phyloP scores from a whole-genome alignment of 1,284 basidiomycete species.

The Bjerkandera adusta region DNA sequence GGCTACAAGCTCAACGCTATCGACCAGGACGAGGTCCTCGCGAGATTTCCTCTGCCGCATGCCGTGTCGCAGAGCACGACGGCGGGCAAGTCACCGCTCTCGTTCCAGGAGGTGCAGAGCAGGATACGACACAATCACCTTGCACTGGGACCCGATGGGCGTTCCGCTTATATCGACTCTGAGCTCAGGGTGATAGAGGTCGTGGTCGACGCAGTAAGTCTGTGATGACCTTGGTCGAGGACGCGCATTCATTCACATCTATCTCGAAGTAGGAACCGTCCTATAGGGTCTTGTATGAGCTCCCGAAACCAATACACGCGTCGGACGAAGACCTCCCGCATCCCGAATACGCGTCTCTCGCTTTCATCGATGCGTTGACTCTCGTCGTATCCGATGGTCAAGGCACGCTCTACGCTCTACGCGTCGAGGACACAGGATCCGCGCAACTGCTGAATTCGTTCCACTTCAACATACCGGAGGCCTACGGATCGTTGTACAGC shows the following conservation, averaged over 20 bases:
- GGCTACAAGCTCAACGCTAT: constrained; percentile 74
- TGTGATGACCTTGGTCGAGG: not conserved
- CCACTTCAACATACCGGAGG: constrained; percentile 39
- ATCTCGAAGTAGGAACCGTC: constrained; percentile 36
- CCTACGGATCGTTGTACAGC: constrained; percentile 17
- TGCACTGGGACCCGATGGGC: constrained; percentile 40
- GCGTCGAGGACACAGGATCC: constrained; percentile 32
- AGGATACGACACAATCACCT: constrained; percentile 88
- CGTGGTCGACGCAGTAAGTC: constrained; percentile 56
- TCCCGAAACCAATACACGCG: constrained; percentile 51
- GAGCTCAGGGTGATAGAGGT: constrained; percentile 63
- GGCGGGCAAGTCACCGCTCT: constrained; percentile 57
- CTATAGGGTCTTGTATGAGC: constrained; percentile 56
- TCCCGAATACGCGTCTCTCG: constrained; percentile 77
- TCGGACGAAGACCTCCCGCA: constrained; percentile 36
- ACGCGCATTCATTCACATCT: not conserved
- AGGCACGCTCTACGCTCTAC: constrained; percentile 65
- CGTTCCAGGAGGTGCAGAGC: constrained; percentile 80
- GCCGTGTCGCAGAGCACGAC: constrained; percentile 58
- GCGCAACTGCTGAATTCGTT: constrained; percentile 54
- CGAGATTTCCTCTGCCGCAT: constrained; percentile 48
- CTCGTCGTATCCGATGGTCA: constrained; percentile 73
- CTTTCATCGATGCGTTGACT: constrained; percentile 48
- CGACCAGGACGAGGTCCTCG: constrained; percentile 51
- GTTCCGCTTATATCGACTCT: constrained; percentile 71